A percentile compares a stretch with the other conserved stretches of the same genome.
These are phyloP conservation scores for Erysimum pusillum DNA, from an alignment of 441 rosid species.

Conservation along the genomic window DNA sequence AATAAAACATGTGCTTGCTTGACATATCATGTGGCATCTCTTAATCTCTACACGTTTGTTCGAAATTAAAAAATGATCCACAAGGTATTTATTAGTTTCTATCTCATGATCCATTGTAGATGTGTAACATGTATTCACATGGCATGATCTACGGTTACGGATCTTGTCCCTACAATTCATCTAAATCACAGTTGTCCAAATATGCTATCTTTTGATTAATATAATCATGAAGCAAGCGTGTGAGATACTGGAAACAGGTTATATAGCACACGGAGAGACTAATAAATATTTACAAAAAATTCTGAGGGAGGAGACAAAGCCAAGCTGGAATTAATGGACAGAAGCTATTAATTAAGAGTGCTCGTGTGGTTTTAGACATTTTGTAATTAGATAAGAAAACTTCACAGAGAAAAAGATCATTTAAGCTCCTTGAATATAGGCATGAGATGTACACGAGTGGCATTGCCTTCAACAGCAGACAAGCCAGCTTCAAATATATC, in stretches of 20 bases:
- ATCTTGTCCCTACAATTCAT: conserved; percentile 25
- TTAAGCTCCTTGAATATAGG: neutral
- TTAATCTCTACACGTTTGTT: conserved; percentile 17
- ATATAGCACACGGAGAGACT: conserved; percentile 16
- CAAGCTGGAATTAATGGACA: conserved; percentile 28
- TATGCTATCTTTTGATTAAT: conserved; percentile 13
- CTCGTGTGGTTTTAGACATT: conserved; percentile 33
- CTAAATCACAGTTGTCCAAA: conserved; percentile 16
- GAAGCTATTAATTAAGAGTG: conserved; percentile 32
- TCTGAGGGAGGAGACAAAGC: conserved; percentile 10
- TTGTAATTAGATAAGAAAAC: neutral
- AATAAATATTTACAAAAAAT: neutral
- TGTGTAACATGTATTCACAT: neutral
- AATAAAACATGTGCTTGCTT: neutral
- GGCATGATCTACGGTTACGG: conserved; percentile 35
- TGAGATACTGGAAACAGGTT: neutral
- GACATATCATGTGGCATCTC: conserved; percentile 7
- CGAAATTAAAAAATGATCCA: neutral
- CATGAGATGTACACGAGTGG: conserved; percentile 27
- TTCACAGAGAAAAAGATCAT: neutral
- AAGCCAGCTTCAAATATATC: neutral
- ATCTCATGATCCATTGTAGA: neutral
- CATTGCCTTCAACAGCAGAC: conserved; percentile 10
- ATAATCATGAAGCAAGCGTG: conserved; percentile 34
- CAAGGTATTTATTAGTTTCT: neutral